Evolutionary conservation across 257 asterid genomes (phyloP), one percentile per base, ranked within the genome.

Genomic region (Mentha longifolia): DNA sequence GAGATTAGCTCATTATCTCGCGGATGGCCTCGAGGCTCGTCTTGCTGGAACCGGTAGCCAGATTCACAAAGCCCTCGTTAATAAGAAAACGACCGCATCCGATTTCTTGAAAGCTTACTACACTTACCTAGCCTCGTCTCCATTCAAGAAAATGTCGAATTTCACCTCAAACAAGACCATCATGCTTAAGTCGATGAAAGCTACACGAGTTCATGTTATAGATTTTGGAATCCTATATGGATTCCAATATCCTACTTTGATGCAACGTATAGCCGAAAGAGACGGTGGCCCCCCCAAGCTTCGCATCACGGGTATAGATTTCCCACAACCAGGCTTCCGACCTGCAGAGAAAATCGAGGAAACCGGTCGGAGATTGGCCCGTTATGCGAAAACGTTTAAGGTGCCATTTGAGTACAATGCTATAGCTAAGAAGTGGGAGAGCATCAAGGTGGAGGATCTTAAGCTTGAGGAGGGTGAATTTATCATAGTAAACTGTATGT

Each of bases 171-270:
- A 82, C 75, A 85, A 81, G 74, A 78, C 86, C 1, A 82, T 84
- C 52, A 52, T 74, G 50, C 56, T 9, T 3, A 81, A 73, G 65
- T 60, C 91, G 1, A 11, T 20, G 15, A 72, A 80, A 7, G 81
- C 79, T 2, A 58, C 49, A 16, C 83, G 75, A 61, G 62, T 89
- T 49, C 96, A 89, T 41, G 65, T 89, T 15, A 77, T 89, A 5
- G 96, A 89, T 77, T 89, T 87, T 59, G 96, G 96, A 46, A 84
- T 90, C 58, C 88, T 78, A 6, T 85, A 80, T 13, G 96, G 96
- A 17, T 89, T 85, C 74, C 94, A 89, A 25, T 89, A 91, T 86
- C 91, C 92, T 2, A 80, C 81, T 10, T 61, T 90, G 46, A 74
- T 90, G 19, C 89, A 83, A 41, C 86, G 81, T 9, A 39, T 87